Percentiles rank a stretch among this genome's conserved stretches.
phyloP scores from a whole-genome alignment of 805 yeast species.

The Wickerhamomyces rabaulensis region DNA sequence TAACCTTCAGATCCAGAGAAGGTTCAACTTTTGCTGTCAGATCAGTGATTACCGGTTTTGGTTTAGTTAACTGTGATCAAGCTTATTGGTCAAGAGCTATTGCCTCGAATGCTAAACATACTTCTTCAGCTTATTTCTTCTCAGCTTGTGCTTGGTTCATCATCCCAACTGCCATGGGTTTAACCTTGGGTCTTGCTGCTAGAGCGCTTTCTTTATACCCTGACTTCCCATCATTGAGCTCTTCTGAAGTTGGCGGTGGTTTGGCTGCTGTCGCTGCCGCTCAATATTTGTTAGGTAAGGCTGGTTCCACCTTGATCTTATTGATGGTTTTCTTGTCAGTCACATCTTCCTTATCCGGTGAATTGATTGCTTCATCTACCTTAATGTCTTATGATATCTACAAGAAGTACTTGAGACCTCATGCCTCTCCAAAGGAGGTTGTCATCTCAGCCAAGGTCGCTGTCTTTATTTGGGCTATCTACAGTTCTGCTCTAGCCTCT shows the following conservation, averaged over 20 bases:
- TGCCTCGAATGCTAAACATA: conserved; percentile 31
- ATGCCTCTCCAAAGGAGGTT: conserved; percentile 37
- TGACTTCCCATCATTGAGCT: conserved; percentile 33
- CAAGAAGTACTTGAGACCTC: conserved; percentile 36
- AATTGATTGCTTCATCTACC: conserved; percentile 36
- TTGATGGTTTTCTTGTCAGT: conserved; percentile 38
- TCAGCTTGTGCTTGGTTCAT: conserved; percentile 37
- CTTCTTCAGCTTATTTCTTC: conserved; percentile 32
- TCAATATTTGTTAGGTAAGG: conserved; percentile 35
- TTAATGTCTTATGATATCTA: conserved; percentile 42
- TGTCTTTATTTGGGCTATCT: conserved; percentile 35
- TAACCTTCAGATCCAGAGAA: conserved; percentile 31
- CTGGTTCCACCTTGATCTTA: conserved; percentile 37
- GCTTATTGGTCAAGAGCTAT: conserved; percentile 41
- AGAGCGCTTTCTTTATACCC: conserved; percentile 28
- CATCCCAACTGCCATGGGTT: conserved; percentile 34
- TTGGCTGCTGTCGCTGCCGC: conserved; percentile 38
- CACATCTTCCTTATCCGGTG: conserved; percentile 37
- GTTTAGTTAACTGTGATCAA: conserved; percentile 32
- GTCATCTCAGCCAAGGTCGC: conserved; percentile 37
- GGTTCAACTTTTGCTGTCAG: conserved; percentile 29
- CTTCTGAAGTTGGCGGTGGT: conserved; percentile 30
- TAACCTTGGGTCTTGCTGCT: conserved; percentile 34
- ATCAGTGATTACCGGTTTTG: conserved; percentile 30
- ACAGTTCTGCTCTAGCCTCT: conserved; percentile 32